phyloP scores from a whole-genome alignment of 2,329 filamentous ascomycete species.

The Waltergamsia citrina region DNA sequence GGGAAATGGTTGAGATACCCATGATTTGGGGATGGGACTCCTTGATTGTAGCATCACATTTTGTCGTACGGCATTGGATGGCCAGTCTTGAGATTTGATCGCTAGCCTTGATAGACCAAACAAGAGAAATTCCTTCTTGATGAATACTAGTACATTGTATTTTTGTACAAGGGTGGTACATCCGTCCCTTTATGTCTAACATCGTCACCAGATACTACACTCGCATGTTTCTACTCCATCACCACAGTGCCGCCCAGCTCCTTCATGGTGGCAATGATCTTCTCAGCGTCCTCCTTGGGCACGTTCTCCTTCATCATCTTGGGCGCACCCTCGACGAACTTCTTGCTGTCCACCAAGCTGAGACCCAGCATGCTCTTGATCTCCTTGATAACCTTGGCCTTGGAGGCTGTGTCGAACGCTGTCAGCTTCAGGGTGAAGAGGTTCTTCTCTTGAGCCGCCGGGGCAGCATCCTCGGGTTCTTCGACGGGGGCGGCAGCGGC shows the following conservation, averaged over 20 bases:
- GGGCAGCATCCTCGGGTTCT: conserved; percentile 82
- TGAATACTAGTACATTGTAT: conserved; percentile 4
- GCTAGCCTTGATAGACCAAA: too few relatives aligned
- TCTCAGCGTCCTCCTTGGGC: conserved; percentile 97
- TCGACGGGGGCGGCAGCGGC: conserved; percentile 56
- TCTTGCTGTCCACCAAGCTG: conserved; percentile 98
- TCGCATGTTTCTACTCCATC: conserved; percentile 63
- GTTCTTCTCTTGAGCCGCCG: conserved; percentile 87
- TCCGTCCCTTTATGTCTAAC: conserved; percentile 2
- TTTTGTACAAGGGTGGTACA: conserved; percentile 6
- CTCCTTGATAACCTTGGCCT: conserved; percentile 99
- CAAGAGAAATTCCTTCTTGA: conserved; percentile 2
- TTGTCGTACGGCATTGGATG: too few relatives aligned
- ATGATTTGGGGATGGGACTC: background rate
- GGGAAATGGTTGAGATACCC: background rate
- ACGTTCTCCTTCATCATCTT: conserved; percentile 99
- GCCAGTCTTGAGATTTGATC: too few relatives aligned
- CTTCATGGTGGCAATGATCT: conserved; percentile 94
- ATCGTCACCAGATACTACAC: background rate
- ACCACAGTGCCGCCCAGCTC: conserved; percentile 77
- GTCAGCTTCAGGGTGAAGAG: conserved; percentile 94
- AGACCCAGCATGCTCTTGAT: conserved; percentile 92
- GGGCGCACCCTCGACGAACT: conserved; percentile 96
- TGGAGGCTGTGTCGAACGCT: conserved; percentile 77
- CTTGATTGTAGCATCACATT: background rate